Evolutionary conservation across 306 rosid species (phyloP), one percentile per base, ranked within the genome.

Genomic region (Vigna radiata): DNA sequence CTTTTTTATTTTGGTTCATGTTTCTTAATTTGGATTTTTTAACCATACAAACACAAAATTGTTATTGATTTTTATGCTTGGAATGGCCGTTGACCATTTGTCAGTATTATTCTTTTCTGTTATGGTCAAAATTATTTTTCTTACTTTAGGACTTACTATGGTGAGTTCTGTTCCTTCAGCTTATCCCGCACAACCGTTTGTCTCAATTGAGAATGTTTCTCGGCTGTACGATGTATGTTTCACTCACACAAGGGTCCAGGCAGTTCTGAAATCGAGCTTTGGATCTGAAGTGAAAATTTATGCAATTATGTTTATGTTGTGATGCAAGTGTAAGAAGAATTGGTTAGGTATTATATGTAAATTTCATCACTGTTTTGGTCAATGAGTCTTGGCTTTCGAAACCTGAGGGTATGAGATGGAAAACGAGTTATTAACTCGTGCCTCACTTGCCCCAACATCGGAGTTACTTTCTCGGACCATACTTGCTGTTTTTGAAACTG

Each of bases 401-500:
- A 65, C 36, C 70, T 39, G 81, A 73, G 36, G 71, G 74, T 16
- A 49, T 15, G 72, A 71, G 58, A 89, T 87, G 93, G 85, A 47
- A 10, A 80, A 43, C 70, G 85, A 79, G 16, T 68, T 73, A 68
- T 61, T 79, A 36, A 52, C 49, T 48, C 27, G 63, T n/a, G 78
- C 77, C 15, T 53, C 93, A 1, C 58, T 55, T 33, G 21, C 68
- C 62, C 79, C 84, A 2, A 82, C 52, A 18, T 83, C 89, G 3
- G 89, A 89, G 81, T 83, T 85, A 48, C 76, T 89, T 62, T 79
- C 85, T 58, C 80, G 59, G 37, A 55, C 62, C 44, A 74, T 85
- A 15, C 43, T 49, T 27, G 31, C 61, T 33, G 18, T 87, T 70
- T 5, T 15, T 81, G 89, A 83, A 55, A 79, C 86, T 49, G 76